Conservation (phyloP, 2,329 filamentous ascomycete species). For the Trichoderma koningiopsis region DNA sequence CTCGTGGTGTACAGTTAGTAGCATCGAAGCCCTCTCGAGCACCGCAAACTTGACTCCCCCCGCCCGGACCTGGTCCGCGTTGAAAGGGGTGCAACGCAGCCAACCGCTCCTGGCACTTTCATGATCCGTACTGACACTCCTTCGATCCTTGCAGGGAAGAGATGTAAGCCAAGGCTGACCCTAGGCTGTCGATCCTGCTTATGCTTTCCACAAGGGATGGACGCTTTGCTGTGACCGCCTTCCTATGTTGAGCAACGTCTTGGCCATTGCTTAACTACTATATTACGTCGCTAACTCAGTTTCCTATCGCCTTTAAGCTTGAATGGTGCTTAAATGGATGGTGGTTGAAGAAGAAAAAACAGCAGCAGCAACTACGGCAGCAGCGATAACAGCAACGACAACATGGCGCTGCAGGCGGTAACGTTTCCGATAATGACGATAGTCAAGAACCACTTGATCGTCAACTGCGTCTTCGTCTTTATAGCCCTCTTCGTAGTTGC, state of each 20-base stretch:
- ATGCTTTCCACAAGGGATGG: not conserved
- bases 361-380: not conserved
- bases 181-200: not conserved
- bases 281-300: not conserved
- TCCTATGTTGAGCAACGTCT: not conserved
- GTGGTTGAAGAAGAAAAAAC: not conserved
- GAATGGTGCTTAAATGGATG: not conserved
- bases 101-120: not conserved
- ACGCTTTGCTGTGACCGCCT: not conserved
- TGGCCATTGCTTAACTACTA: not conserved
- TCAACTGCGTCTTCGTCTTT: constrained; percentile 20
- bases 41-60: not conserved
- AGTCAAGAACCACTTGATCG: constrained; percentile 2
- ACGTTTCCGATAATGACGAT: not conserved
- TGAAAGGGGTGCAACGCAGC: not conserved
- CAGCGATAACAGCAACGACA: not conserved
- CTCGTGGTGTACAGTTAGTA: not conserved
- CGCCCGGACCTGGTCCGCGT: not conserved
- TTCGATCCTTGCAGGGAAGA: not conserved
- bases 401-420: constrained; percentile 9
- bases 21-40: not conserved
- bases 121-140: not conserved
- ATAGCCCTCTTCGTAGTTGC: constrained; percentile 33
- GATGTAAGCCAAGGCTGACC: not conserved
- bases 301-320: not conserved